Evolutionary conservation across 805 yeast species (phyloP).

Genomic region (Ogataea paradorogensis): DNA sequence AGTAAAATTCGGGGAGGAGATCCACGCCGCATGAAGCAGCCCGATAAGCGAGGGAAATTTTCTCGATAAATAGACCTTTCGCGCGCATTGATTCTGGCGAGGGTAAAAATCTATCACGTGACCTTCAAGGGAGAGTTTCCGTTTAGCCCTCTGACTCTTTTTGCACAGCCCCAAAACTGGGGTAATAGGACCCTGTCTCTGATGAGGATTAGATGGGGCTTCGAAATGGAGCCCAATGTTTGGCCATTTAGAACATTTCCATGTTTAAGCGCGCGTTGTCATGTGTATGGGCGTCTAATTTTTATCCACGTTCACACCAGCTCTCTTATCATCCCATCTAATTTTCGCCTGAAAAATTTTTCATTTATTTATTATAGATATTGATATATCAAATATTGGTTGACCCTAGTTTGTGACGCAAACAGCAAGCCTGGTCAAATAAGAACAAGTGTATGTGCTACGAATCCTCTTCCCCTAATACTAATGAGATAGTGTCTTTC

Average conservation of each 20-base stretch:
- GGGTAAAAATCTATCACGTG: constrained; percentile 7
- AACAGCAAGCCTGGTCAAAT: constrained; percentile 8
- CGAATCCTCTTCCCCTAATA: not conserved
- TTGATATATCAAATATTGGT: constrained; percentile 4
- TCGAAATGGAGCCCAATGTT: too few relatives aligned
- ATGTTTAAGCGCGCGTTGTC: too few relatives aligned
- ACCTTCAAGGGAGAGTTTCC: not conserved
- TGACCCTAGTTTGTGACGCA: constrained; percentile 3
- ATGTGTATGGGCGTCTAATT: not conserved
- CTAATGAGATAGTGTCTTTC: constrained; percentile 6
- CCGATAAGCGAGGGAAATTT: not conserved
- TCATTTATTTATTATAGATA: constrained; percentile 9
- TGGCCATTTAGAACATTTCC: too few relatives aligned
- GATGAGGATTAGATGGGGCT: too few relatives aligned
- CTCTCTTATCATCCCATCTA: not conserved
- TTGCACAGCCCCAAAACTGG: not conserved
- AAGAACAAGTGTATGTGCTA: constrained; percentile 12
- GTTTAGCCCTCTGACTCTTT: too few relatives aligned
- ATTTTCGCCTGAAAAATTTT: constrained; percentile 5
- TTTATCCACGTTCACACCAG: constrained; percentile 1
- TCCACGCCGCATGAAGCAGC: not conserved
- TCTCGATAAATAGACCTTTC: too few relatives aligned
- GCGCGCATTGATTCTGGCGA: too few relatives aligned
- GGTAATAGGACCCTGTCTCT: not conserved
- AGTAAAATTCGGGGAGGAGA: constrained; percentile 2